Evolutionary conservation across 495 filamentous ascomycete genomes (phyloP).

Genomic region (Emericellopsis terricola): DNA sequence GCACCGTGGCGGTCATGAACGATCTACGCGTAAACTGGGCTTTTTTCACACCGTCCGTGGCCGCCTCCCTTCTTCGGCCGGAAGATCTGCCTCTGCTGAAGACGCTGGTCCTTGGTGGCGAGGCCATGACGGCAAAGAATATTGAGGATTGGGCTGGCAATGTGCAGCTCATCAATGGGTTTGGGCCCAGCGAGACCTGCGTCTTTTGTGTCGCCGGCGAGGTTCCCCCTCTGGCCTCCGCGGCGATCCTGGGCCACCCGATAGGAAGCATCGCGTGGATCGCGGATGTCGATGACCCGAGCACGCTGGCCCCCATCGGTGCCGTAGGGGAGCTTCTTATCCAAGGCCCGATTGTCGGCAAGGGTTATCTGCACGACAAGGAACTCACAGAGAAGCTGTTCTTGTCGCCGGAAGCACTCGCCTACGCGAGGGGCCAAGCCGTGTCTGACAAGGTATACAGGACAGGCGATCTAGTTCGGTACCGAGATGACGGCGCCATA

Average conservation of each 20-base stretch:
- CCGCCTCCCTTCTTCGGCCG: constrained; percentile 21
- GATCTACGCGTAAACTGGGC: too few species aligned
- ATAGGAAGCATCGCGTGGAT: constrained; percentile 24
- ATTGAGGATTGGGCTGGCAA: constrained; percentile 23
- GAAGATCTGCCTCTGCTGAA: constrained; percentile 16
- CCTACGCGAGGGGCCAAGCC: too few species aligned
- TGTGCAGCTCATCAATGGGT: constrained; percentile 23
- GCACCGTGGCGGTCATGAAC: too few species aligned
- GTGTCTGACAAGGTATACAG: too few species aligned
- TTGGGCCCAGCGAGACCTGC: constrained; percentile 24
- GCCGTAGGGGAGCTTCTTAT: constrained; percentile 30
- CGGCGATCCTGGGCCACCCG: constrained; percentile 21
- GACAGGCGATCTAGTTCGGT: constrained; percentile 25
- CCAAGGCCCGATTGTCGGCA: constrained; percentile 23
- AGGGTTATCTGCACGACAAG: constrained; percentile 5
- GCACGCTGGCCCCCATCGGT: constrained; percentile 24
- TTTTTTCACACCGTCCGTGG: constrained; percentile 26
- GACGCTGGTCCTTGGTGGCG: constrained; percentile 20
- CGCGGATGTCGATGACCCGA: constrained; percentile 26
- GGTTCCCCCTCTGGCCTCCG: too few species aligned
- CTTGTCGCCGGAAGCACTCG: too few species aligned
- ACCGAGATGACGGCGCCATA: constrained; percentile 23
- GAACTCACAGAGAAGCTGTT: too few species aligned
- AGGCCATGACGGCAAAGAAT: neutral
- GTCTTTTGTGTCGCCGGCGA: too few species aligned